Conservation (phyloP, 768 basidiomycete species). For the Phaeolepiota aurea region DNA sequence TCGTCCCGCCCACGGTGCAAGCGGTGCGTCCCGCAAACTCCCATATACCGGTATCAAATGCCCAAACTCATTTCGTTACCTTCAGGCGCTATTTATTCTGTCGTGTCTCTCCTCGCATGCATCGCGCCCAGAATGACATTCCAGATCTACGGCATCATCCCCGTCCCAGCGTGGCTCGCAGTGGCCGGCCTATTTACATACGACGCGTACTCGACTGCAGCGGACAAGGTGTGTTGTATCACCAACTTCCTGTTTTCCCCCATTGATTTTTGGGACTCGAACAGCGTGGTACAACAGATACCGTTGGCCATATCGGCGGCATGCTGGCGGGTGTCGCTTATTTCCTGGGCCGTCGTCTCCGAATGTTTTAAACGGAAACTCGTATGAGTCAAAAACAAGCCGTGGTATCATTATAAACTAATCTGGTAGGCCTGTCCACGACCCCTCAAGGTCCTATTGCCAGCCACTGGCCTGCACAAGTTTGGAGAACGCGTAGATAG, state of each 20-base stretch:
- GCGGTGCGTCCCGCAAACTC: slow-evolving; percentile 43
- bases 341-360: slow-evolving; percentile 31
- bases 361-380: slow-evolving; percentile 10
- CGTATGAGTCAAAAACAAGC: not conserved
- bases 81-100: slow-evolving; percentile 63
- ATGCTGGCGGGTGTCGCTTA: slow-evolving; percentile 53
- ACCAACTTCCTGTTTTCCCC: not conserved
- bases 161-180: slow-evolving; percentile 71
- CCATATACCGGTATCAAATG: slow-evolving; percentile 1
- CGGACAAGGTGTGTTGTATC: slow-evolving; percentile 23
- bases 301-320: slow-evolving; percentile 65
- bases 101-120: slow-evolving; percentile 67
- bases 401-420: too few species aligned
- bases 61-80: slow-evolving; percentile 1
- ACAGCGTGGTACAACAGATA: slow-evolving; percentile 47
- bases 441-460: too few species aligned
- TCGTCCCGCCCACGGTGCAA: slow-evolving; percentile 55
- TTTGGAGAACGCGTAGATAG: too few species aligned
- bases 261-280: not conserved
- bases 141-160: slow-evolving; percentile 66
- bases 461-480: too few species aligned
- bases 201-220: slow-evolving; percentile 41
- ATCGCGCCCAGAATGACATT: slow-evolving; percentile 59
- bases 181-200: slow-evolving; percentile 60
- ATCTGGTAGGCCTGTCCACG: too few species aligned